A percentile compares a stretch with the other conserved stretches of the same genome.
Evolutionary conservation across 2,329 filamentous ascomycete genomes (phyloP).

Genomic region (Colletotrichum sidae): DNA sequence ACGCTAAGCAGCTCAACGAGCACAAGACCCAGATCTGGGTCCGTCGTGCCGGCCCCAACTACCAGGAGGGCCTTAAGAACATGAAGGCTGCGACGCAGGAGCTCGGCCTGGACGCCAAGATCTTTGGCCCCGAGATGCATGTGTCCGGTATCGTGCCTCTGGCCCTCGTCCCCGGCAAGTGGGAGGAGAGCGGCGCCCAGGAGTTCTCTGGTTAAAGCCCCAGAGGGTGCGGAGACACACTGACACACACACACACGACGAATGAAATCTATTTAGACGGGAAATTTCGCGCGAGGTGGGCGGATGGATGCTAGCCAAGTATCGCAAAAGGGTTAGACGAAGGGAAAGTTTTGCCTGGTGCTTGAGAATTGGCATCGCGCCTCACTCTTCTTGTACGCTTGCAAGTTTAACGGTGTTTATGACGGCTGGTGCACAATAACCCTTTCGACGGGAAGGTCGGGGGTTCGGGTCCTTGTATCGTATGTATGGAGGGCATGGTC

Average conservation of each 20-base stretch:
- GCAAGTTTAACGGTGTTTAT: constrained; percentile 39
- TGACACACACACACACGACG: neutral
- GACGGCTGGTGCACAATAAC: constrained; percentile 37
- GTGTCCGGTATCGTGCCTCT: constrained; percentile 96
- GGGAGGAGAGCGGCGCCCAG: constrained; percentile 69
- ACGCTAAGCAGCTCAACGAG: constrained; percentile 85
- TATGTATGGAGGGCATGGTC: constrained; percentile 39
- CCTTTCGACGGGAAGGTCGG: constrained; percentile 35
- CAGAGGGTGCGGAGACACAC: no score
- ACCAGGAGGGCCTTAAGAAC: constrained; percentile 99
- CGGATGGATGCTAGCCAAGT: constrained; percentile 22
- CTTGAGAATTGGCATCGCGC: constrained; percentile 31
- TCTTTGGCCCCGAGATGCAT: constrained; percentile 86
- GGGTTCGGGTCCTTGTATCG: constrained; percentile 37
- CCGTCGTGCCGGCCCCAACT: constrained; percentile 90
- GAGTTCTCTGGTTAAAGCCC: constrained; percentile 68
- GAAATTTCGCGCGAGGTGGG: constrained; percentile 32
- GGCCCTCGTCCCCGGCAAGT: constrained; percentile 77
- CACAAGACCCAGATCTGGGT: constrained; percentile 99
- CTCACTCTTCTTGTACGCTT: constrained; percentile 39
- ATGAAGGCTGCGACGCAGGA: constrained; percentile 97
- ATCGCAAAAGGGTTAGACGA: constrained; percentile 28
- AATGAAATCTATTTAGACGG: constrained; percentile 9
- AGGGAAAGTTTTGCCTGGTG: constrained; percentile 36
- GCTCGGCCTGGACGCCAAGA: constrained; percentile 79